Percentiles rank a stretch among this genome's conserved stretches.
Evolutionary conservation across 257 asterid species (phyloP).

Genomic region (Voacanga thouarsii): DNA sequence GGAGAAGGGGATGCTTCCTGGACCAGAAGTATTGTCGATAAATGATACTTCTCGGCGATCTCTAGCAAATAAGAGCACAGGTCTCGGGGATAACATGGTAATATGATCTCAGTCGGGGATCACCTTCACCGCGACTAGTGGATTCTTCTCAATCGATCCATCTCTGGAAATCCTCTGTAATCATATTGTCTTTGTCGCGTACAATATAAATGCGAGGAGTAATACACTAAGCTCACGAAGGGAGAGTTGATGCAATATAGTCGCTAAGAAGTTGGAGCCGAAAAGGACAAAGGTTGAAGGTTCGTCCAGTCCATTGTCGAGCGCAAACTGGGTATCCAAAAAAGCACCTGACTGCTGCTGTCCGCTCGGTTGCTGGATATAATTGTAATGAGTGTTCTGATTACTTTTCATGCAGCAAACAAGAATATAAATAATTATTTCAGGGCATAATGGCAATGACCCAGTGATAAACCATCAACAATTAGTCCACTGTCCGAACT

Average conservation of each 20-base stretch:
- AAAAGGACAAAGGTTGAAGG: conserved; percentile 27
- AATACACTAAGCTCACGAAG: conserved; percentile 31
- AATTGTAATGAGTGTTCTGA: too few relatives aligned
- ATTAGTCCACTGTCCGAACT: too few relatives aligned
- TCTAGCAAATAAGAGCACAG: too few relatives aligned
- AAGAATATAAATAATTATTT: too few relatives aligned
- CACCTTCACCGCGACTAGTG: conserved; percentile 27
- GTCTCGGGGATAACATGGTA: conserved; percentile 35
- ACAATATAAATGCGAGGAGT: conserved; percentile 26
- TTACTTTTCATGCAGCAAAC: too few relatives aligned
- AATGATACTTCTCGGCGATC: too few relatives aligned
- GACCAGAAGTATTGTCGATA: too few relatives aligned
- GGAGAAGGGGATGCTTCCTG: too few relatives aligned
- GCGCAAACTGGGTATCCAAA: conserved; percentile 19
- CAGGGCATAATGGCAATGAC: too few relatives aligned
- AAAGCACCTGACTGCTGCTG: not conserved
- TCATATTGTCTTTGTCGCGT: conserved; percentile 22
- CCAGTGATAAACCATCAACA: too few relatives aligned
- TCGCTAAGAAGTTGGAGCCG: conserved; percentile 32
- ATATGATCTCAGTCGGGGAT: conserved; percentile 40
- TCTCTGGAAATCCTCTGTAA: conserved; percentile 15
- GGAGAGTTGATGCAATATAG: conserved; percentile 30
- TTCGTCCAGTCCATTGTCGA: conserved; percentile 20
- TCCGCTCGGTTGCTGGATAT: too few relatives aligned
- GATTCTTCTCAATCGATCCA: conserved; percentile 37